Conservation (phyloP, 2,329 filamentous ascomycete genomes). For the Cordyceps cicadae region DNA sequence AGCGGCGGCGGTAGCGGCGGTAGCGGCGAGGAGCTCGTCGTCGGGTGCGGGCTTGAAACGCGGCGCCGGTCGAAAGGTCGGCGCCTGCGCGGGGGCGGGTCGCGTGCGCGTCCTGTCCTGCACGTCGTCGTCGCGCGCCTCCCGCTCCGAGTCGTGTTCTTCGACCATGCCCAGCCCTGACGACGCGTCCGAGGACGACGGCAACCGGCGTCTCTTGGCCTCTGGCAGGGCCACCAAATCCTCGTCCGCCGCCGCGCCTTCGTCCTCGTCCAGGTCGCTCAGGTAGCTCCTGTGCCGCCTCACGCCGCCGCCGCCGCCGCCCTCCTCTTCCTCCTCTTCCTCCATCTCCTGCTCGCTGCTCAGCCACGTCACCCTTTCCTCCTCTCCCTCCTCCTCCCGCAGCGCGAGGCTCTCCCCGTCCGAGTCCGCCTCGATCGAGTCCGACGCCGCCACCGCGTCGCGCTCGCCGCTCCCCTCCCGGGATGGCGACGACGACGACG, state of each 20-base stretch:
- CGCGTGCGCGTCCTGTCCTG: slow-evolving; percentile 14
- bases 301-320: too few relatives aligned
- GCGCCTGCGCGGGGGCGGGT: slow-evolving; percentile 21
- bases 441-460: slow-evolving; percentile 10
- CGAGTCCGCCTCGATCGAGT: slow-evolving; percentile 24
- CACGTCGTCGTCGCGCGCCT: not conserved
- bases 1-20: too few relatives aligned
- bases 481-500: not conserved
- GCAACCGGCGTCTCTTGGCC: slow-evolving; percentile 18
- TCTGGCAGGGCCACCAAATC: slow-evolving; percentile 1
- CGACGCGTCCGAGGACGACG: not conserved
- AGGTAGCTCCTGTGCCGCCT: not conserved
- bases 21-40: slow-evolving; percentile 15
- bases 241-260: not conserved
- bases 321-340: not conserved
- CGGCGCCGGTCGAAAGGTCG: slow-evolving; percentile 30
- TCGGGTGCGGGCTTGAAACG: slow-evolving; percentile 28
- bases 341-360: not conserved
- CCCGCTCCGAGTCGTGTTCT: not conserved
- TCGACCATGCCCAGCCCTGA: not conserved
- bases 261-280: slow-evolving; percentile 8
- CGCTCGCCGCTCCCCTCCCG: slow-evolving; percentile 4
- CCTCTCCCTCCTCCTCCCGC: not conserved
- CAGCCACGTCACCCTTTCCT: not conserved
- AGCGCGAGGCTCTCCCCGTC: slow-evolving; percentile 8